Base-by-base conservation (phyloP, 1,284 basidiomycete species). In the Cyathus olla region DNA sequence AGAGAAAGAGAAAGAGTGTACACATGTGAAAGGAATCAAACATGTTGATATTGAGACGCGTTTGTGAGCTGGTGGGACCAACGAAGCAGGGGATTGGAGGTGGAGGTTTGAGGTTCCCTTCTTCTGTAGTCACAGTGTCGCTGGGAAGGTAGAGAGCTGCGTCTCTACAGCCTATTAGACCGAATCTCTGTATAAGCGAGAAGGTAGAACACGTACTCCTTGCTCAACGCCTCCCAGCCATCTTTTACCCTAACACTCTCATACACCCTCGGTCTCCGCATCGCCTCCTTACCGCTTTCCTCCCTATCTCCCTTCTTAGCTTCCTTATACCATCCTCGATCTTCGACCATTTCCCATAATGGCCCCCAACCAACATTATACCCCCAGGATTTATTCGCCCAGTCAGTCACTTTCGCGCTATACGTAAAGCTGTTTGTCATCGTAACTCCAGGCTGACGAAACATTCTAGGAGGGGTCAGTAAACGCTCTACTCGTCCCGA, bases 271-370 rank as follows among this genome's bases (percentile, higher is more conserved):
- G 90, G 91, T 59, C 90, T 80, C 27, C 86, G 80, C 46, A 72
- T 77, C 15, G 72, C 76, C 65, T 90, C 89, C 9, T 66, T 67
- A 60, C 79, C 79, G 21, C 76, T 65, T 35, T 78, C 74, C 8
- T 69, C 66, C 0, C 70, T 72, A 0, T 35, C 31, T 35, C 64
- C 64, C 19, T 65, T 55, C 39, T 71, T 61, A 19, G 85, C 82
- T 71, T 95, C 93, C 69, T 92, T 93, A 72, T 83, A 93, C 87
- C 90, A 95, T 0, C 85, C 87, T 55, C 91, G 75, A 66, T 95
- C 94, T 69, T 95, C 91, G 46, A 86, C 76, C 37, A 93, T 73
- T 57, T 92, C 87, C 89, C 91, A 93, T 4, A 91, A 68, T 5
- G 92, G 92, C 0, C 93, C 94, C 9, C 85, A 74, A 1, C 92